phyloP scores from a whole-genome alignment of 1,284 basidiomycete species.

The Peniophora sp. region DNA sequence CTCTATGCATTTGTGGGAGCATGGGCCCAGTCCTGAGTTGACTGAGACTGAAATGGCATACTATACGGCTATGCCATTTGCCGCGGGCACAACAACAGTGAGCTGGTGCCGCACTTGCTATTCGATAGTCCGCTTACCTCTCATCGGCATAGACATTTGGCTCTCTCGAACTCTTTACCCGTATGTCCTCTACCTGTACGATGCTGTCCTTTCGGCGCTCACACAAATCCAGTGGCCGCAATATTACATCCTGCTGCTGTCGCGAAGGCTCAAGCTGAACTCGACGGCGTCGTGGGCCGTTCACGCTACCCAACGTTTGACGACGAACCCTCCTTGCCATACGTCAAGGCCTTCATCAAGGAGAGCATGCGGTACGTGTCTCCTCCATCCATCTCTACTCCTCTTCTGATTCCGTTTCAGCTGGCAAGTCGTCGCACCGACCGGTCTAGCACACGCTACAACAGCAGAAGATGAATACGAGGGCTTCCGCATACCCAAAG shows the following conservation, averaged over 20 bases:
- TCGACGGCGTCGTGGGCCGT: slow-evolving; percentile 13
- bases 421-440: slow-evolving; percentile 3
- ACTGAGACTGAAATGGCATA: slow-evolving; percentile 5
- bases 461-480: slow-evolving; percentile 4
- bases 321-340: slow-evolving; percentile 12
- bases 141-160: slow-evolving; percentile 1
- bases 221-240: slow-evolving; percentile 2
- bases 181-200: background rate
- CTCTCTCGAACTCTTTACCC: slow-evolving; percentile 1
- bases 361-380: slow-evolving; percentile 10
- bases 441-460: slow-evolving; percentile 3
- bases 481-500: slow-evolving; percentile 3
- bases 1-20: background rate
- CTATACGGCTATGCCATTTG: slow-evolving; percentile 1
- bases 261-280: slow-evolving; percentile 12
- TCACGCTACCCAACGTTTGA: slow-evolving; percentile 12
- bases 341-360: slow-evolving; percentile 13
- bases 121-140: background rate
- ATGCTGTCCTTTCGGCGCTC: background rate
- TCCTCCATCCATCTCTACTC: background rate
- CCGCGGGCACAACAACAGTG: slow-evolving; percentile 5
- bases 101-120: background rate
- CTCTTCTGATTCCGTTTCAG: background rate
- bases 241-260: slow-evolving; percentile 8
- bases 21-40: background rate